Evolutionary conservation across 2,329 filamentous ascomycete species (phyloP).

Genomic region (Alternaria incomplexa): DNA sequence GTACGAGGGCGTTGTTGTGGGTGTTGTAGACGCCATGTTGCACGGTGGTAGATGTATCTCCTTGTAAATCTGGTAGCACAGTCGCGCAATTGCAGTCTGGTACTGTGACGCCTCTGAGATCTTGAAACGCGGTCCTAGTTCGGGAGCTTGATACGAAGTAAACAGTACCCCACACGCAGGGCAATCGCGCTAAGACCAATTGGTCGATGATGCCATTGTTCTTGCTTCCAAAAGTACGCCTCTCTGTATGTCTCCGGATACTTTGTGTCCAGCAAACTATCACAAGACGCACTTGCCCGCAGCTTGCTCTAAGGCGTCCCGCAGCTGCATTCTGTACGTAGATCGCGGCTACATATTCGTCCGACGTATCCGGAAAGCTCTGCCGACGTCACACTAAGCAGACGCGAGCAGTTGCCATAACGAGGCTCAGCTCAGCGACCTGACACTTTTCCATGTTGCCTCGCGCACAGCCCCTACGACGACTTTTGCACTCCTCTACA

Average conservation of each 20-base stretch:
- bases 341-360: background rate
- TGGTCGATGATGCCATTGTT: slow-evolving; percentile 12
- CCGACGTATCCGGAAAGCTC: slow-evolving; percentile 10
- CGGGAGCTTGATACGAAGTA: background rate
- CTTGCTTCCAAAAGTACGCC: background rate
- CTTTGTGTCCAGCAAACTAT: background rate
- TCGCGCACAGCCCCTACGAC: slow-evolving; percentile 26
- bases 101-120: background rate
- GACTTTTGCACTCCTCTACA: slow-evolving; percentile 1
- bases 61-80: background rate
- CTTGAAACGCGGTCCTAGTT: background rate
- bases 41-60: background rate
- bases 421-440: slow-evolving; percentile 15
- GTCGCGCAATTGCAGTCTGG: background rate
- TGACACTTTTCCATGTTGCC: slow-evolving; percentile 31
- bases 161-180: slow-evolving; percentile 12
- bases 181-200: slow-evolving; percentile 10
- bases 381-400: slow-evolving; percentile 11
- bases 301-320: background rate
- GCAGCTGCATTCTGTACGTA: slow-evolving; percentile 1
- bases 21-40: slow-evolving; percentile 33
- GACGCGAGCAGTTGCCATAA: slow-evolving; percentile 8
- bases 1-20: slow-evolving; percentile 30
- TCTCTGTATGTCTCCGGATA: background rate
- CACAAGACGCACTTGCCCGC: background rate